Evolutionary conservation across 768 basidiomycete species (phyloP).

Genomic region (Termitomyces sp.): DNA sequence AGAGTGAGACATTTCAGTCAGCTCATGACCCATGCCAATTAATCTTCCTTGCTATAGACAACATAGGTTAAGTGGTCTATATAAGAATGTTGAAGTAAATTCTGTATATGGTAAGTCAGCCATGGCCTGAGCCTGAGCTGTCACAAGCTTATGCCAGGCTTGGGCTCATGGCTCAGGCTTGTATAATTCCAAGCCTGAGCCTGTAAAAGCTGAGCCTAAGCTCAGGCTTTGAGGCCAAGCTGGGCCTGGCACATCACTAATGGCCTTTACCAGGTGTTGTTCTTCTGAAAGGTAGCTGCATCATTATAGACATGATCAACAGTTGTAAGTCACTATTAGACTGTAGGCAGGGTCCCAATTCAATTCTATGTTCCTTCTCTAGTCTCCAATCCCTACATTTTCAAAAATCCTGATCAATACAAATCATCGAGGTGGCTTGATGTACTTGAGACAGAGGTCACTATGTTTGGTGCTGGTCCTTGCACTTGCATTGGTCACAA

Average conservation of each 20-base stretch:
- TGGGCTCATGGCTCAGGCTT: too few relatives aligned
- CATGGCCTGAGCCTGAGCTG: too few relatives aligned
- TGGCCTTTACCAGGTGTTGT: constrained; percentile 2
- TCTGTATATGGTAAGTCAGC: too few relatives aligned
- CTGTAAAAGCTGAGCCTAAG: too few relatives aligned
- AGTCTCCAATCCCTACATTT: constrained; percentile 28
- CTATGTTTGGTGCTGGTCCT: constrained; percentile 16
- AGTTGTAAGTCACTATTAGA: constrained; percentile 14
- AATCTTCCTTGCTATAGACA: too few relatives aligned
- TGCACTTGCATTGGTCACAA: not conserved
- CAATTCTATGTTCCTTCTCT: not conserved
- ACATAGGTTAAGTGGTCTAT: too few relatives aligned
- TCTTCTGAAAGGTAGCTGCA: constrained; percentile 8
- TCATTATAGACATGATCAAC: constrained; percentile 25
- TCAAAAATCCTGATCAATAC: constrained; percentile 25
- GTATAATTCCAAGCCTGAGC: too few relatives aligned
- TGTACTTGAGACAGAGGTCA: constrained; percentile 12
- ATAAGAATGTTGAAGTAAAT: too few relatives aligned
- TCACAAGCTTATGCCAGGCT: too few relatives aligned
- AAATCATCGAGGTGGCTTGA: constrained; percentile 32
- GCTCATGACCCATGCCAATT: constrained; percentile 99
- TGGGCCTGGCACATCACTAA: too few relatives aligned
- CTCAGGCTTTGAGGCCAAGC: too few relatives aligned
- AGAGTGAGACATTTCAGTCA: constrained; percentile 97
- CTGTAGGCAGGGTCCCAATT: not conserved